These are phyloP conservation scores for Saccharomycopsis sp. DNA, from an alignment of 805 yeast genomes.

Conservation along the genomic window DNA sequence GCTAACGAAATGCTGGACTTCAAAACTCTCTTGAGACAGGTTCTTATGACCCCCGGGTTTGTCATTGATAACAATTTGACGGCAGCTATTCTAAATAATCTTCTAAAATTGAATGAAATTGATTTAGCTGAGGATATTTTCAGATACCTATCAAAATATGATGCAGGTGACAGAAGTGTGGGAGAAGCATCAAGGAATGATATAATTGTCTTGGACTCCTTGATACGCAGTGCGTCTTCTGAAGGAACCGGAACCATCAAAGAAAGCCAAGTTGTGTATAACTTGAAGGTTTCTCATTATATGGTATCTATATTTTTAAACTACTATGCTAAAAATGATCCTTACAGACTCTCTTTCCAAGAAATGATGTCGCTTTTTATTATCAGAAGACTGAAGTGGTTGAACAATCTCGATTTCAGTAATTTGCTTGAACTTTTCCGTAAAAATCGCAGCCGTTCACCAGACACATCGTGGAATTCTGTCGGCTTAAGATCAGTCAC, in stretches of 20 bases:
- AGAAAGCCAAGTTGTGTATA: background rate
- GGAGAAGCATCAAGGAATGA: background rate
- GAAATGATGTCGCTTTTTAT: background rate
- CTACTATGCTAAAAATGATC: background rate
- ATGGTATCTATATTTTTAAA: background rate
- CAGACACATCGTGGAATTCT: background rate
- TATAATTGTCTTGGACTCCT: background rate
- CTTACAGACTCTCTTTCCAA: background rate
- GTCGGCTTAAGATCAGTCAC: background rate
- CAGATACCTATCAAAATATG: background rate
- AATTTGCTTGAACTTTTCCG: background rate
- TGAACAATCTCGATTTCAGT: background rate
- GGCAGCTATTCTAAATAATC: background rate
- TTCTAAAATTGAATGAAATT: background rate
- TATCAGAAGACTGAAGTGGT: background rate
- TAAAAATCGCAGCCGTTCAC: background rate
- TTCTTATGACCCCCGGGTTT: background rate
- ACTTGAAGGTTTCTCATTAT: background rate
- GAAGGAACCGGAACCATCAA: background rate
- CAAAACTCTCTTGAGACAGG: background rate
- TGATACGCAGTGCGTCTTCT: background rate
- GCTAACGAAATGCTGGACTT: background rate
- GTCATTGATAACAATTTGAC: background rate
- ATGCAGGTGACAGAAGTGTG: background rate
- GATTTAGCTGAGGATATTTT: background rate